phyloP scores from a whole-genome alignment of 345 rosid genomes.

The Ceriops tagal region DNA sequence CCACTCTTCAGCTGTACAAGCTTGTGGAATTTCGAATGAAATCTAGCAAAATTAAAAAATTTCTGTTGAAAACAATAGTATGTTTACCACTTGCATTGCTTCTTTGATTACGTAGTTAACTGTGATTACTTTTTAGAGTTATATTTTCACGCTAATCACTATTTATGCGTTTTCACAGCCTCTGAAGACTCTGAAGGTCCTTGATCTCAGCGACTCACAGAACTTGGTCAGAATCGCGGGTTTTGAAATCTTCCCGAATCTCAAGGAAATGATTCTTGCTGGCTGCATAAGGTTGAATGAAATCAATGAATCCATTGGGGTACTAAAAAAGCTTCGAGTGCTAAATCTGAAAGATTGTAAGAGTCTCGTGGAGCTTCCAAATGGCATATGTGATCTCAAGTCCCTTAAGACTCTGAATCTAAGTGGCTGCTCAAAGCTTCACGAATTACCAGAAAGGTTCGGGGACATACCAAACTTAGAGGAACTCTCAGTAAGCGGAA shows the following conservation, averaged over 20 bases:
- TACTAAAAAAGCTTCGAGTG: neutral
- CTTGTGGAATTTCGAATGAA: conserved; percentile 13
- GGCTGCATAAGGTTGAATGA: conserved; percentile 13
- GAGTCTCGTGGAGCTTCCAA: conserved; percentile 13
- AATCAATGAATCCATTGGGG: conserved; percentile 17
- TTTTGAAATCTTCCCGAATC: conserved; percentile 6
- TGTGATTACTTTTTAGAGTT: neutral
- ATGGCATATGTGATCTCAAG: neutral
- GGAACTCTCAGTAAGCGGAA: neutral
- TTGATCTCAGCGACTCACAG: conserved; percentile 11
- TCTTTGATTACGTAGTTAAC: neutral
- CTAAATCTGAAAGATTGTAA: conserved; percentile 11
- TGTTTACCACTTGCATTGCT: neutral
- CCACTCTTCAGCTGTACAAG: neutral
- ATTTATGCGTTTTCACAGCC: neutral
- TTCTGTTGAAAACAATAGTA: neutral
- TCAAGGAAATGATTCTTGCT: conserved; percentile 11
- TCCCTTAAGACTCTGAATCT: conserved; percentile 5
- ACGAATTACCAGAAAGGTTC: conserved; percentile 1
- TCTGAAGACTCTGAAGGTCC: conserved; percentile 17
- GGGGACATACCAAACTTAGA: neutral
- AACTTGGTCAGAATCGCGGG: conserved; percentile 8
- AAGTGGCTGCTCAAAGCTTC: conserved; percentile 11
- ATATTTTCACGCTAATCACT: neutral
- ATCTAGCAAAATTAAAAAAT: conserved; percentile 7